Evolutionary conservation across 1,284 basidiomycete genomes (phyloP), one percentile per base, ranked within the genome.

Genomic region (Phellinidium pouzarii): DNA sequence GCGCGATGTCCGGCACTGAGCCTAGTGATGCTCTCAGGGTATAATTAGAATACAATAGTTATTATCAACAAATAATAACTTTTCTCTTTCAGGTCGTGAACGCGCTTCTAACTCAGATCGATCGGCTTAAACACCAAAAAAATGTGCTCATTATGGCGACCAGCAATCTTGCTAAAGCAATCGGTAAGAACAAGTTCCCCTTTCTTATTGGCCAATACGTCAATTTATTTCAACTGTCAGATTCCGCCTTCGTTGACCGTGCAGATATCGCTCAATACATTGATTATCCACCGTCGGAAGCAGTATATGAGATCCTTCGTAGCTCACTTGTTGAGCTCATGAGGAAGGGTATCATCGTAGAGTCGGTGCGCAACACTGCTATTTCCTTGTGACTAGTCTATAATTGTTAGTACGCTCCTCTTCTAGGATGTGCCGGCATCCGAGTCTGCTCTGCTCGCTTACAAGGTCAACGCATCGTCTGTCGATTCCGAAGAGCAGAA

Each of bases 131-230:
- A 66, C 84, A 89, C 58, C 79, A 84, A 57, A 94, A 91, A 69
- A 99, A 99, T 63, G 93, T 94, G 2, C 73, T 99, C 11, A 86
- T 99, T 27, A 90, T 99, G 84, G 89, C 96, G 0, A 99, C 96
- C 0, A 96, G 92, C 54, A 99, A 99, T 66, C 79, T 99, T 4
- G 85, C 87, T 0, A 89, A 92, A 61, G 91, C 94, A 0, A 99
- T 99, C 57, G 94, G 93, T 93, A 60, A 50, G 76, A n/a, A 62
- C 4, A 12, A 29, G 22, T 31, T 23, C 26, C 17, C 36, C 2
- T 4, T 3, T n/a, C 6, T 5, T 8, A 19, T 25, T 25, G 8
- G 11, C 37, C 20, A n/a, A 8, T 44, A 9, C 11, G 31, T 12
- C 34, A 22, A n/a, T 23, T 44, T 31, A 48, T 1, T 38, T 22